Evolutionary conservation across 2,329 filamentous ascomycete genomes (phyloP).

Genomic region (Colletotrichum magnum): DNA sequence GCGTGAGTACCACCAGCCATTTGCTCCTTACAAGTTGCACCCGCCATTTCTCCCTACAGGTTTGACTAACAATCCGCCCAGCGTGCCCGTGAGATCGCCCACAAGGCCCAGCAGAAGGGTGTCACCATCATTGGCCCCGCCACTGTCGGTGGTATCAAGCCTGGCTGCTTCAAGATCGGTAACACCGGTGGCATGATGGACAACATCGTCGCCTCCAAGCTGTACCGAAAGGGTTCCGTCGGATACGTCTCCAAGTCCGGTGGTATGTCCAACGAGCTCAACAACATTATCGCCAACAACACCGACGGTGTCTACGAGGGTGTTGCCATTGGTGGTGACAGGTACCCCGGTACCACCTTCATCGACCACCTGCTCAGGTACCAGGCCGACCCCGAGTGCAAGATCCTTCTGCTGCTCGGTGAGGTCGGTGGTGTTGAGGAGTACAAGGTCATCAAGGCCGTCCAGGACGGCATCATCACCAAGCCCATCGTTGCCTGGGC

Average conservation of each 20-base stretch:
- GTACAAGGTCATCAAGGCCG: constrained; percentile 98
- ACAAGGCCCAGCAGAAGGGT: constrained; percentile 97
- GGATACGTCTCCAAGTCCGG: constrained; percentile 99
- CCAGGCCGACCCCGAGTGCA: constrained; percentile 96
- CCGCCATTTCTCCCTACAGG: no score
- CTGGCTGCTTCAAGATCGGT: constrained; percentile 99
- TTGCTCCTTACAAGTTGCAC: not conserved
- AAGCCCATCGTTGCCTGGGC: constrained; percentile 99
- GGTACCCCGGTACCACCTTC: constrained; percentile 98
- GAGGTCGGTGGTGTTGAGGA: constrained; percentile 99
- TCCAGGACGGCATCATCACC: constrained; percentile 93
- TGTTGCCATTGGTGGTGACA: constrained; percentile 98
- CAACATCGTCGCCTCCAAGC: constrained; percentile 99
- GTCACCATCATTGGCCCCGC: constrained; percentile 99
- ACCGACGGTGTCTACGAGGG: constrained; percentile 99
- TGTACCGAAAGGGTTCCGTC: constrained; percentile 98
- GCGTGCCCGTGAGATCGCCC: constrained; percentile 97
- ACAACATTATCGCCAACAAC: constrained; percentile 98
- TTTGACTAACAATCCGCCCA: constrained; percentile 53
- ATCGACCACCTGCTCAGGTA: constrained; percentile 98
- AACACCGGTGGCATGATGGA: constrained; percentile 99
- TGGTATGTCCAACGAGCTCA: constrained; percentile 99
- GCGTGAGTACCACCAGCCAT: constrained; percentile 72
- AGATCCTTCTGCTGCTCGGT: constrained; percentile 95
- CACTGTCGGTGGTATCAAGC: constrained; percentile 99